Conservation (phyloP, 176 grass and related monocot species). For the Bothriochloa decipiens region DNA sequence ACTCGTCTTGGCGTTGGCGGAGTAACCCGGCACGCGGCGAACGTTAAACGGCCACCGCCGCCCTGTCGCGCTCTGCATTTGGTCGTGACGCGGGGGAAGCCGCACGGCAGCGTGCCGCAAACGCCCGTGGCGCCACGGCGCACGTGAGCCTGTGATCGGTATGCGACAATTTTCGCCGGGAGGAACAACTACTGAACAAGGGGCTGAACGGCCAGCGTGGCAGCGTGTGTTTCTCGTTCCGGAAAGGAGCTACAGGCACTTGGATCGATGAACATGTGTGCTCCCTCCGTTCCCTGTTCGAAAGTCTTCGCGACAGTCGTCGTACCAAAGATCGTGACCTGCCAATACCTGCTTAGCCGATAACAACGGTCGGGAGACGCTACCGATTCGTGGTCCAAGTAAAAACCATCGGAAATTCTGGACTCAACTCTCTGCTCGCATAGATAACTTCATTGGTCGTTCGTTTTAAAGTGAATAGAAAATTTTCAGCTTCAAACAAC, state of each 20-base stretch:
- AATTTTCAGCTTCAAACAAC: background rate
- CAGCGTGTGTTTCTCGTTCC: background rate
- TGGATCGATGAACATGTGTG: background rate
- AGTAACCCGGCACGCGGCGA: too few species aligned
- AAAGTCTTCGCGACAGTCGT: background rate
- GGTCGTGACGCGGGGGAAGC: background rate
- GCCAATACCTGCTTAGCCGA: background rate
- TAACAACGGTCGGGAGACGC: conserved; percentile 8
- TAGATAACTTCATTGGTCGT: background rate
- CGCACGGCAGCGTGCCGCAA: conserved; percentile 17
- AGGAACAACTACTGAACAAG: background rate
- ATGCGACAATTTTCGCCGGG: background rate
- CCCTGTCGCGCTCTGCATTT: too few species aligned
- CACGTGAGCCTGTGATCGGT: background rate
- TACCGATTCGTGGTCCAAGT: background rate
- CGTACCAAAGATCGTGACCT: background rate
- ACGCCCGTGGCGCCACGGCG: conserved; percentile 27
- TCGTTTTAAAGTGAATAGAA: background rate
- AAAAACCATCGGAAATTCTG: background rate
- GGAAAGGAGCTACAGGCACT: background rate
- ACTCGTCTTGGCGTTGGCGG: too few species aligned
- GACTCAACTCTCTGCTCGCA: background rate
- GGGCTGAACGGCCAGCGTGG: background rate
- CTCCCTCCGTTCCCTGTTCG: background rate
- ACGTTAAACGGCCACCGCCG: too few species aligned